These are phyloP conservation scores for Acmispon strigosus DNA, from an alignment of 306 rosid genomes.

Conservation along the genomic window DNA sequence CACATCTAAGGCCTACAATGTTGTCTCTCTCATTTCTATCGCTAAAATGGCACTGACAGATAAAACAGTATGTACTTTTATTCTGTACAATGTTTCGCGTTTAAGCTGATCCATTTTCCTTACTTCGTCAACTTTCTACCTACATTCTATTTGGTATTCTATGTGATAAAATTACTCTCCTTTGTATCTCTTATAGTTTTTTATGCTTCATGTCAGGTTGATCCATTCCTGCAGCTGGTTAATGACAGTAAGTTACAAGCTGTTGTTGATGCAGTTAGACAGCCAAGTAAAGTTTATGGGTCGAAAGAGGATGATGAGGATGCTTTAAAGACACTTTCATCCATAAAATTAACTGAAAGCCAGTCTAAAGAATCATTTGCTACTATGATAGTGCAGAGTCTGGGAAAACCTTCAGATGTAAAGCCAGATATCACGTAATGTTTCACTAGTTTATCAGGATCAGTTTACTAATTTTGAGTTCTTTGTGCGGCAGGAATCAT, in stretches of 20 bases:
- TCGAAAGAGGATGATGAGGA: slow-evolving; percentile 62
- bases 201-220: slow-evolving; percentile 44
- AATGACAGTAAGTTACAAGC: slow-evolving; percentile 66
- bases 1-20: slow-evolving; percentile 62
- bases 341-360: slow-evolving; percentile 45
- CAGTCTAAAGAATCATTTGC: slow-evolving; percentile 66
- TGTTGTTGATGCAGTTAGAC: slow-evolving; percentile 23
- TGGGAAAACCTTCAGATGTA: slow-evolving; percentile 51
- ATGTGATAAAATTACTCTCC: background rate
- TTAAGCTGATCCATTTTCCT: background rate
- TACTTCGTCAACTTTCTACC: background rate
- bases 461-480: background rate
- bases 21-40: slow-evolving; percentile 54
- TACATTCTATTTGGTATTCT: background rate
- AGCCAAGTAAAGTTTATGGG: slow-evolving; percentile 46
- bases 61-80: slow-evolving; percentile 39
- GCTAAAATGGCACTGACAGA: slow-evolving; percentile 51
- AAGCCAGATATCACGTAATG: background rate
- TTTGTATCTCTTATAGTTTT: background rate
- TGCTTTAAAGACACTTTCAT: slow-evolving; percentile 56
- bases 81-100: slow-evolving; percentile 7
- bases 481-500: slow-evolving; percentile 41
- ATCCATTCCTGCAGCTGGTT: slow-evolving; percentile 69
- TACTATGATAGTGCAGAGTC: slow-evolving; percentile 58
- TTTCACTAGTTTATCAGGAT: background rate